Base-by-base conservation (phyloP, 208 protist species). In the Trypanosoma mega region DNA sequence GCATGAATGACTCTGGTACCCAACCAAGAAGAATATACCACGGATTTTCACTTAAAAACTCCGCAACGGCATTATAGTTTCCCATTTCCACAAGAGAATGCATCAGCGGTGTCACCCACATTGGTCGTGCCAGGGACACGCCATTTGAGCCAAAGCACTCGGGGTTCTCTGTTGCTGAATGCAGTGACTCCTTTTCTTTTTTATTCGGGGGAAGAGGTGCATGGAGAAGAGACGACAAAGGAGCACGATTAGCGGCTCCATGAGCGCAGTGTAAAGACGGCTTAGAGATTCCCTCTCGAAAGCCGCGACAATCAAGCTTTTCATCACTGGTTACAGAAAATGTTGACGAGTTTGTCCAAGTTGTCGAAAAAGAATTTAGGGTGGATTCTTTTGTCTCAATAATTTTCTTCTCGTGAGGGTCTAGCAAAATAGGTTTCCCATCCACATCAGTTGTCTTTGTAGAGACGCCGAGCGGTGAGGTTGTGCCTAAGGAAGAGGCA, bases 11-110 rank as follows among this genome's bases (percentile, higher is more conserved):
- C 39, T 34, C 33, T 23, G 63, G 16, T 18, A 70, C 46, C 69
- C 69, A 75, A 21, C 60, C 69, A 54, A 72, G 50, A 11, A 75
- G 33, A 3, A 75, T 52, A 29, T 57, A 56, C 54, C 69, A 69
- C n/a, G 53, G 41, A 53, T 59, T 43, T 31, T 69, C 18, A 12
- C 12, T 23, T n/a, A 67, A 18, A 2, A 67, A 44, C 20, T 46
- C 51, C 9, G 31, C 2, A 20, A 23, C 57, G 20, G 57, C 14
- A 2, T 51, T 12, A 33, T 63, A 63, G 21, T 9, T 46, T 16
- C 46, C 46, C 5, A n/a, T 33, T 20, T 1, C 23, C 23, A 45
- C 20, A 16, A 63, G 31, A 14, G 21, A 29, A 3, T 45, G 0
- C 12, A 63, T 16, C 26, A 63, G 34, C 3, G 31, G 21, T 1